phyloP scores from a whole-genome alignment of 345 rosid species.

The Streptanthus diversifolius region DNA sequence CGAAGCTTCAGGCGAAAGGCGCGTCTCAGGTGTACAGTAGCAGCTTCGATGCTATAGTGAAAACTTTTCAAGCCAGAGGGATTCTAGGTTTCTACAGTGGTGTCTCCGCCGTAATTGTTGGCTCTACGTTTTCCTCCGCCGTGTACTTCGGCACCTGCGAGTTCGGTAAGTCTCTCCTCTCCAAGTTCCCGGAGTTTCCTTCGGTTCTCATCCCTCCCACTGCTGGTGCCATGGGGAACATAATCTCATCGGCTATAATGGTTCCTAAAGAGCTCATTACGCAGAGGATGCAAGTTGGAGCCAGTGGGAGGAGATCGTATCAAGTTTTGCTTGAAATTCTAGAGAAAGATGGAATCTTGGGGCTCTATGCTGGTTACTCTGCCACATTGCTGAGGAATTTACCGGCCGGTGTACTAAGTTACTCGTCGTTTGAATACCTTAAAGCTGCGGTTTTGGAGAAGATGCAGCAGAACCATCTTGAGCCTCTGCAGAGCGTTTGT shows the following conservation, averaged over 20 bases:
- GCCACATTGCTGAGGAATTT: conserved; percentile 85
- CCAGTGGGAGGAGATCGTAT: conserved; percentile 69
- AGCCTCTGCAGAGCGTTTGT: conserved; percentile 80
- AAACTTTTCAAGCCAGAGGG: conserved; percentile 76
- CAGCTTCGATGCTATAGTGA: conserved; percentile 65
- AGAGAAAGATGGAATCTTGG: conserved; percentile 82
- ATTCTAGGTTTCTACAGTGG: conserved; percentile 85
- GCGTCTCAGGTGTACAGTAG: conserved; percentile 62
- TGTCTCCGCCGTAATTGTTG: conserved; percentile 85
- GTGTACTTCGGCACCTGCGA: conserved; percentile 94
- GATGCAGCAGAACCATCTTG: conserved; percentile 55
- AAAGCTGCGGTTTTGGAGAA: conserved; percentile 71
- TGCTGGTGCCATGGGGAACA: conserved; percentile 95
- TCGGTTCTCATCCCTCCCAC: conserved; percentile 85
- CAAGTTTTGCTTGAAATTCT: conserved; percentile 63
- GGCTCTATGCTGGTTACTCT: conserved; percentile 85
- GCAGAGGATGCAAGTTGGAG: conserved; percentile 90
- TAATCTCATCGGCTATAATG: conserved; percentile 90
- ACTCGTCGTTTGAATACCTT: conserved; percentile 84
- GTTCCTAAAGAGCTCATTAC: conserved; percentile 91
- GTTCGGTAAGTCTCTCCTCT: conserved; percentile 80
- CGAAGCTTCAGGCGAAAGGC: conserved; percentile 88
- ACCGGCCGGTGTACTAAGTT: conserved; percentile 90
- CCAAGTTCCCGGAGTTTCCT: conserved; percentile 57
- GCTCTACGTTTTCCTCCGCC: conserved; percentile 84